Conservation (phyloP, 2,329 filamentous ascomycete genomes). For the Metarhizium humberi region DNA sequence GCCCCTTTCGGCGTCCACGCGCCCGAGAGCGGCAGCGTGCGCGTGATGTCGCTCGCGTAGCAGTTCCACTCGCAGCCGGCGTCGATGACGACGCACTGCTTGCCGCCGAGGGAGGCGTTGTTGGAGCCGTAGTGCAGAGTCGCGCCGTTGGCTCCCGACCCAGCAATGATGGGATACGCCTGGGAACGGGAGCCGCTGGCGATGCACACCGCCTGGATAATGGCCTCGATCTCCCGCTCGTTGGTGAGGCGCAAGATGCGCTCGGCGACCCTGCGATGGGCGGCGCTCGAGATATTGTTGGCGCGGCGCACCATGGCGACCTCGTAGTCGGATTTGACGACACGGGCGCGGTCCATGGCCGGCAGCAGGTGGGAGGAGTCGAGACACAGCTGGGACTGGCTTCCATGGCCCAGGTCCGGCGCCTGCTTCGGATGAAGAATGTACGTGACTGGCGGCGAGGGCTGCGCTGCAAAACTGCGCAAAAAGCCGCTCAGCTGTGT, state of each 20-base stretch:
- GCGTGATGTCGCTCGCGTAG: slow-evolving; percentile 85
- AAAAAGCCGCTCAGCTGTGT: slow-evolving; percentile 41
- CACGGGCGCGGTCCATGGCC: slow-evolving; percentile 71
- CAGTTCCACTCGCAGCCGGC: slow-evolving; percentile 77
- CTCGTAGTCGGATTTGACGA: slow-evolving; percentile 81
- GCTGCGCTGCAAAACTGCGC: slow-evolving; percentile 21
- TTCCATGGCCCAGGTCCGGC: slow-evolving; percentile 10
- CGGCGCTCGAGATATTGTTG: slow-evolving; percentile 67
- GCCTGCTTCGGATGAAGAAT: slow-evolving; percentile 40
- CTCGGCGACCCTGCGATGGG: slow-evolving; percentile 64
- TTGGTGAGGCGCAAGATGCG: slow-evolving; percentile 55
- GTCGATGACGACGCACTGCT: slow-evolving; percentile 73
- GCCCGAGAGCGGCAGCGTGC: slow-evolving; percentile 72
- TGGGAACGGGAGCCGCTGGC: slow-evolving; percentile 64
- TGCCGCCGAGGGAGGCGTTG: slow-evolving; percentile 57
- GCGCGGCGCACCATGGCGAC: slow-evolving; percentile 73
- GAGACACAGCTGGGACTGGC: slow-evolving; percentile 24
- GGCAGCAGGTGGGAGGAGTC: slow-evolving; percentile 47
- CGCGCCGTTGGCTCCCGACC: slow-evolving; percentile 70
- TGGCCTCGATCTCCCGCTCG: slow-evolving; percentile 75
- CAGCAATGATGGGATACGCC: slow-evolving; percentile 85
- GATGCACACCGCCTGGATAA: slow-evolving; percentile 66
- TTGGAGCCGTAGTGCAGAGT: slow-evolving; percentile 84
- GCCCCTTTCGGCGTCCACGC: slow-evolving; percentile 58
- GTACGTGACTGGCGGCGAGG: slow-evolving; percentile 30